Evolutionary conservation across 2,329 filamentous ascomycete genomes (phyloP).

Genomic region (Bimuria novae-zelandiae): DNA sequence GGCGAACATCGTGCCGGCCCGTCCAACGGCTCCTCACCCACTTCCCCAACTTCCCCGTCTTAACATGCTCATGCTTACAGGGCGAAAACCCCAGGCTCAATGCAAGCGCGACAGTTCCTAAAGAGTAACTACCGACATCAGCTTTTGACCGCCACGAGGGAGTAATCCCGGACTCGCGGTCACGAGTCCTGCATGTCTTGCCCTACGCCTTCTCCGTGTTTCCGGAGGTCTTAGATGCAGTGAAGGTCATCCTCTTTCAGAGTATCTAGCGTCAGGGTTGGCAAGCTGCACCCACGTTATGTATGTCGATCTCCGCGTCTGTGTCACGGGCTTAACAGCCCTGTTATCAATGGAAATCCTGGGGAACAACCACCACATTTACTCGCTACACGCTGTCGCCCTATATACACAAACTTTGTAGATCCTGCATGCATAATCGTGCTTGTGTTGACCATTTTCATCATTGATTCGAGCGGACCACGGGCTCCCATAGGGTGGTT

Average conservation of each 20-base stretch:
- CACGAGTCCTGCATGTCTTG: slow-evolving; percentile 7
- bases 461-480: not conserved
- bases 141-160: slow-evolving; percentile 13
- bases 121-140: slow-evolving; percentile 3
- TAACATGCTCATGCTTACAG: slow-evolving; percentile 19
- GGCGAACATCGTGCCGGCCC: slow-evolving; percentile 21
- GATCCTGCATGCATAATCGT: slow-evolving; percentile 11
- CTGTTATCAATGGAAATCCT: slow-evolving; percentile 1
- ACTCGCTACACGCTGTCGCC: not conserved
- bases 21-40: slow-evolving; percentile 17
- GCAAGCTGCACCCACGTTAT: not conserved
- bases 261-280: not conserved
- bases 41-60: slow-evolving; percentile 16
- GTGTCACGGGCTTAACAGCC: slow-evolving; percentile 3
- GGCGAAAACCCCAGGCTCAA: slow-evolving; percentile 15
- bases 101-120: slow-evolving; percentile 10
- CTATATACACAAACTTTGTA: slow-evolving; percentile 15
- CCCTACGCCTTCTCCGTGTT: slow-evolving; percentile 7
- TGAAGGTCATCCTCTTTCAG: not conserved
- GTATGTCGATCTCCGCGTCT: not conserved
- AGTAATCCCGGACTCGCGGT: slow-evolving; percentile 8
- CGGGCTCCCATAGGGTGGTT: slow-evolving; percentile 12
- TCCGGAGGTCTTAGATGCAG: slow-evolving; percentile 11
- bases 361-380: slow-evolving; percentile 9
- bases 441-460: not conserved